A percentile compares a stretch with the other conserved stretches of the same genome.
phyloP scores from a whole-genome alignment of 768 basidiomycete genomes.

The Boletales sp. region DNA sequence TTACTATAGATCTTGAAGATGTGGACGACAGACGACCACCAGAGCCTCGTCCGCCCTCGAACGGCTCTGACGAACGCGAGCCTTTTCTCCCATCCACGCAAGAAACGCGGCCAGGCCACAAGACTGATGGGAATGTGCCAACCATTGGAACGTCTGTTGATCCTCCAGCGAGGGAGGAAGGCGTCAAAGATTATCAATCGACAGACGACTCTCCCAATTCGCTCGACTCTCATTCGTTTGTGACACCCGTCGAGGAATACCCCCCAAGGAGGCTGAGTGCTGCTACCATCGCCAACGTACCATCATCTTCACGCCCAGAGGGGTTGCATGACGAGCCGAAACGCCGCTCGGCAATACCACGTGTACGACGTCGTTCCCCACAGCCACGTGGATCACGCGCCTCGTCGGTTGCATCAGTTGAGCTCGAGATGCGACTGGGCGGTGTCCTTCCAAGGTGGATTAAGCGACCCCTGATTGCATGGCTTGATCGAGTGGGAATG shows the following conservation, averaged over 20 bases:
- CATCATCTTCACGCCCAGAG: slow-evolving; percentile 15
- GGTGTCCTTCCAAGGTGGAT: slow-evolving; percentile 51
- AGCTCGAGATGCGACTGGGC: slow-evolving; percentile 38
- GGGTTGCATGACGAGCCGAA: slow-evolving; percentile 15
- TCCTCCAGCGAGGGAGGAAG: slow-evolving; percentile 12
- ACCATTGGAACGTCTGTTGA: slow-evolving; percentile 4
- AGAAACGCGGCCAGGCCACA: slow-evolving; percentile 6
- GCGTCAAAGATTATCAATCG: slow-evolving; percentile 25
- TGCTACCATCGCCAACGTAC: slow-evolving; percentile 29
- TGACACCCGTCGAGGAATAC: slow-evolving; percentile 25
- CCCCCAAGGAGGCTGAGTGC: slow-evolving; percentile 19
- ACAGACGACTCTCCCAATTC: slow-evolving; percentile 28
- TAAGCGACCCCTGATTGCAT: slow-evolving; percentile 58
- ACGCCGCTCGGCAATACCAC: neutral
- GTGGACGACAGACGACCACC: slow-evolving; percentile 47
- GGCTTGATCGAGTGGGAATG: slow-evolving; percentile 63
- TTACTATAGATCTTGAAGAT: slow-evolving; percentile 67
- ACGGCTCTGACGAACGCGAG: slow-evolving; percentile 23
- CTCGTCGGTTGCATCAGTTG: slow-evolving; percentile 41
- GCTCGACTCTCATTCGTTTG: slow-evolving; percentile 23
- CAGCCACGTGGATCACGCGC: slow-evolving; percentile 18
- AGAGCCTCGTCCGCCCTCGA: slow-evolving; percentile 13
- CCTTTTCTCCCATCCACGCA: slow-evolving; percentile 24
- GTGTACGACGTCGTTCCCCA: neutral
- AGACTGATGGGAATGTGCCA: slow-evolving; percentile 13